Base-by-base conservation (phyloP, 148 eudicot genomes). In the Euryodendron excelsum region DNA sequence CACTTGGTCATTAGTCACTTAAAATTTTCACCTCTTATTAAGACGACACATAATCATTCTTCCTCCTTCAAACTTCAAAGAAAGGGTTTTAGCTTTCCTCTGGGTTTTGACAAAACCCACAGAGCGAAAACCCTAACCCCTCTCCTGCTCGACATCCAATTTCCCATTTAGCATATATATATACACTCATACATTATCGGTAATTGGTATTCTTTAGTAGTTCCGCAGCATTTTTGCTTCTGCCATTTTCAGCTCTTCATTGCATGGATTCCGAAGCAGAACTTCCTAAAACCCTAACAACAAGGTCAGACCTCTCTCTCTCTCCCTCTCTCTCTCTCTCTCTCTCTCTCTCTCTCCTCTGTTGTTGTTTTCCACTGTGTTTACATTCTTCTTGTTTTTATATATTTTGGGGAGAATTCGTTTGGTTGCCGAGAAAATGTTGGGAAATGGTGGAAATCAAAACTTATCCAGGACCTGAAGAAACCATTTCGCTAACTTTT, bases 191-290 rank as follows among this genome's bases (percentile, higher is more conserved):
- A 6, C 8, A 6, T 50, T 15, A 8, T 15, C 15, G 25, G 20
- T 28, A 23, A 58, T 58, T 58, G 20, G 25, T 23, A n/a, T n/a
- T n/a, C n/a, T n/a, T n/a, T n/a, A n/a, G n/a, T n/a, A n/a, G 45
- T 74, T 36, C 27, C 9, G 44, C 3, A 25, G n/a, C 68, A 37
- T 27, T 21, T 58, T 59, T 5, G 39, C 17, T 33, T 31, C 72
- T 23, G 44, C 61, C 56, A 4, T 33, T 50, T 50, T 25, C 63
- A 7, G 28, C 31, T 41, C 48, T 3, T 2, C 56, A 47, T 48
- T 58, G 62, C 61, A 79, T 79, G 81, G 81, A 72, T 30, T 72
- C 62, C 30, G 48, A 47, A 27, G 17, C 76, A 33, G 69, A 72
- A 25, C 67, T 70, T 31, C 71, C 45, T 61, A 71, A 79, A 72